These are phyloP conservation scores for Neurospora sp. DNA, from an alignment of 495 filamentous ascomycete genomes.

Conservation along the genomic window DNA sequence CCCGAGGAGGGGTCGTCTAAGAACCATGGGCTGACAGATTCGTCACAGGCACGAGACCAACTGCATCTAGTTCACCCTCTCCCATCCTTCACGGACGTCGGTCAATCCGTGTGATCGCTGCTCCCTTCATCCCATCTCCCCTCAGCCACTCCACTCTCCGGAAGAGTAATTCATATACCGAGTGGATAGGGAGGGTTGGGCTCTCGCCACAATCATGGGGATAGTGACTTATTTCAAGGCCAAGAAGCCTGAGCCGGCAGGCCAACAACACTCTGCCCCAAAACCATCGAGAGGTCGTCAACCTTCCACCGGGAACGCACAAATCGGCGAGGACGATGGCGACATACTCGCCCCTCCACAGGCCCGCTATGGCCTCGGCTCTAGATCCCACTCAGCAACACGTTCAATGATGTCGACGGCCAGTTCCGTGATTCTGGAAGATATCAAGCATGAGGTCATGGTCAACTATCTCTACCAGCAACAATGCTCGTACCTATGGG, in stretches of 20 bases:
- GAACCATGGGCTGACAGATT: background rate
- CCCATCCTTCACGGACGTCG: background rate
- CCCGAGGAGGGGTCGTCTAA: background rate
- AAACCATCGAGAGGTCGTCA: background rate
- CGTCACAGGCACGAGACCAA: background rate
- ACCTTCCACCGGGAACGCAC: background rate
- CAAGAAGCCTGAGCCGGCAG: conserved; percentile 28
- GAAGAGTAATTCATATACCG: background rate
- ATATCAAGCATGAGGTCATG: conserved; percentile 79
- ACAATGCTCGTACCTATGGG: conserved; percentile 61
- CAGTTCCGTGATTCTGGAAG: conserved; percentile 53
- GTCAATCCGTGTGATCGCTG: background rate
- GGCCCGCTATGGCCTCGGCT: background rate
- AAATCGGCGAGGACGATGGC: conserved; percentile 12
- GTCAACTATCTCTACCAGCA: conserved; percentile 74
- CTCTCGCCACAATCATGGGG: conserved; percentile 38
- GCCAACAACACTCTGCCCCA: background rate
- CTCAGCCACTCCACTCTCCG: background rate
- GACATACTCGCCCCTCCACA: conserved; percentile 26
- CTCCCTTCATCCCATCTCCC: background rate
- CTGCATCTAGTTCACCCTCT: background rate
- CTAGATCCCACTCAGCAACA: background rate
- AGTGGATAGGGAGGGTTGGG: background rate
- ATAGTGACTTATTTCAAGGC: conserved; percentile 52
- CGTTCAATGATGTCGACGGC: conserved; percentile 33